Conservation (phyloP, 257 asterid genomes). For the Solanum pennellii region DNA sequence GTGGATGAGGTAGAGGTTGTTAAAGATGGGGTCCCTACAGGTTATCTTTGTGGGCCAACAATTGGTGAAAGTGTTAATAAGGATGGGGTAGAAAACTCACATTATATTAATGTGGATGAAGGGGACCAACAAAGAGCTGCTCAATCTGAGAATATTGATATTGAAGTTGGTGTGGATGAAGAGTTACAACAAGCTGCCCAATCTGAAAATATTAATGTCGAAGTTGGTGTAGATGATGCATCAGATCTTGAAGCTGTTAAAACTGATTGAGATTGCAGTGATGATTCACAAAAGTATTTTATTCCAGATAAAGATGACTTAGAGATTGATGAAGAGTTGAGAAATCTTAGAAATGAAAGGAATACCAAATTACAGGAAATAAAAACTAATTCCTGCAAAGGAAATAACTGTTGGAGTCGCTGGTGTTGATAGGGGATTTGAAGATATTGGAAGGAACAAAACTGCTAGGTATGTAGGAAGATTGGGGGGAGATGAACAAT, state of each 20-base stretch:
- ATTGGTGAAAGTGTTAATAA: neutral
- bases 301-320: too few relatives aligned
- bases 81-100: neutral
- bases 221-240: neutral
- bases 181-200: neutral
- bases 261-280: too few relatives aligned
- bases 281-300: neutral
- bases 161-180: too few relatives aligned
- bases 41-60: neutral
- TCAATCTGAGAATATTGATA: too few relatives aligned
- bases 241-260: neutral
- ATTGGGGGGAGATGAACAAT: too few relatives aligned
- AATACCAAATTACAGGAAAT: neutral
- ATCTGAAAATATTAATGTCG: neutral
- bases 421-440: neutral
- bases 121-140: too few relatives aligned
- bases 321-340: neutral
- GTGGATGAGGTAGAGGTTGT: neutral
- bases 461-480: neutral
- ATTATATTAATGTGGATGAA: neutral
- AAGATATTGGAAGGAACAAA: neutral
- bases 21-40: neutral
- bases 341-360: neutral
- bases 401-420: neutral
- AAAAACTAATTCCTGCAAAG: neutral